phyloP scores from a whole-genome alignment of 2,329 filamentous ascomycete species.

The Hortaea sp. region DNA sequence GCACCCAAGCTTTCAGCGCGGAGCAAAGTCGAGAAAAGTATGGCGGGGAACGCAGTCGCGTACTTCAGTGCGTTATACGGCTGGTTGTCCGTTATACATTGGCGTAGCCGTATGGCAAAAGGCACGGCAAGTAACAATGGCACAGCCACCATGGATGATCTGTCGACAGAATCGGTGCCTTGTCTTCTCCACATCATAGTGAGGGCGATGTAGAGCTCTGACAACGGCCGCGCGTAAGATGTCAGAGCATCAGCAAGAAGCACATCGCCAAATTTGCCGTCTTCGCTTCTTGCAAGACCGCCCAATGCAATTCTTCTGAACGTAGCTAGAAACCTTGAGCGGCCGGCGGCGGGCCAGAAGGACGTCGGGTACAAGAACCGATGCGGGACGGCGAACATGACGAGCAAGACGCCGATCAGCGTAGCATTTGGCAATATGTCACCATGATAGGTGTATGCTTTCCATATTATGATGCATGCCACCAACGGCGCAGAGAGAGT shows the following conservation, averaged over 20 bases:
- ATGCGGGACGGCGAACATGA: constrained; percentile 57
- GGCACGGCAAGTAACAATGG: constrained; percentile 78
- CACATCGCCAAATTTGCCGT: constrained; percentile 92
- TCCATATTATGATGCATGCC: constrained; percentile 70
- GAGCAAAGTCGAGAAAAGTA: constrained; percentile 46
- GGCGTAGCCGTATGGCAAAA: constrained; percentile 74
- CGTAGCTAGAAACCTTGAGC: constrained; percentile 63
- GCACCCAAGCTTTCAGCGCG: constrained; percentile 4
- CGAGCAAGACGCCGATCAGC: constrained; percentile 61
- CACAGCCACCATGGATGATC: constrained; percentile 75
- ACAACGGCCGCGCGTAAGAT: constrained; percentile 85
- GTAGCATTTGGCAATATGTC: constrained; percentile 81
- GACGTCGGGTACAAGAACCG: constrained; percentile 5
- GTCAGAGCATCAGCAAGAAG: constrained; percentile 89
- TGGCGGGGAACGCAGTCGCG: constrained; percentile 84
- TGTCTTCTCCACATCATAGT: constrained; percentile 61
- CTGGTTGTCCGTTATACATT: constrained; percentile 80
- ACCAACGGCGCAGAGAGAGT: constrained; percentile 62
- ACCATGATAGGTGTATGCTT: constrained; percentile 63
- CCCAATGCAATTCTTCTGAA: constrained; percentile 72
- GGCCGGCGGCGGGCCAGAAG: constrained; percentile 38
- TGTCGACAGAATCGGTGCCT: constrained; percentile 42
- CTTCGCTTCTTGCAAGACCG: constrained; percentile 72
- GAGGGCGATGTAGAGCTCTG: constrained; percentile 75
- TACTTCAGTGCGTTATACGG: constrained; percentile 93